A percentile compares a stretch with the other conserved stretches of the same genome.
Conservation (phyloP, 1,284 basidiomycete genomes). For the Microbotryum lychnidis-dioicae region DNA sequence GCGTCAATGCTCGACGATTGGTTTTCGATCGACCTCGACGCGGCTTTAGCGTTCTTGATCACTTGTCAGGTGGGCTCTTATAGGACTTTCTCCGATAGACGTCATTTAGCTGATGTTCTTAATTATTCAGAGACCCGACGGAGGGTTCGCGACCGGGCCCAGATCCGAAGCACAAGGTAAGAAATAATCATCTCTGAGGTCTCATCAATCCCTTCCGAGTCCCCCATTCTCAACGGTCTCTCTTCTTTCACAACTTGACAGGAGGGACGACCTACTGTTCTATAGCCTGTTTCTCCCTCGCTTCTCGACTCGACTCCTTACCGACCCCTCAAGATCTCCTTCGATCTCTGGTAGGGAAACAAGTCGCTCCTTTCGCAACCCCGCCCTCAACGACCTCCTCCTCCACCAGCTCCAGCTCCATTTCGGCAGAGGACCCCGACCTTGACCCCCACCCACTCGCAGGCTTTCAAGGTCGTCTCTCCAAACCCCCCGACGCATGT, state of each 20-base stretch:
- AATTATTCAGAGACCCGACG: slow-evolving; percentile 71
- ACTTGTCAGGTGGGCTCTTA: slow-evolving; percentile 57
- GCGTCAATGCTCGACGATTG: slow-evolving; percentile 68
- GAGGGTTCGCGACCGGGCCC: slow-evolving; percentile 77
- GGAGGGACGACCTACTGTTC: slow-evolving; percentile 92
- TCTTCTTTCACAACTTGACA: slow-evolving; percentile 35
- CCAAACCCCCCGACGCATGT: slow-evolving; percentile 79
- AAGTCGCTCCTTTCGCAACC: slow-evolving; percentile 42
- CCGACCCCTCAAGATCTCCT: slow-evolving; percentile 51
- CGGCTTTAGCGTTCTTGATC: slow-evolving; percentile 56
- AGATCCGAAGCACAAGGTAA: slow-evolving; percentile 75
- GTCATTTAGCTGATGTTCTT: background rate
- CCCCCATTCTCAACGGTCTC: background rate
- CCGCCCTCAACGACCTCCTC: background rate
- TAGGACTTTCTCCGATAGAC: slow-evolving; percentile 4
- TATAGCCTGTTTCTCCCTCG: slow-evolving; percentile 64
- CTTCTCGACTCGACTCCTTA: slow-evolving; percentile 41
- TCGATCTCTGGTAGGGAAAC: slow-evolving; percentile 69
- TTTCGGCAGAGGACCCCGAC: background rate
- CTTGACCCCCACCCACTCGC: slow-evolving; percentile 5
- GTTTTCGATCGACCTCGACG: slow-evolving; percentile 58
- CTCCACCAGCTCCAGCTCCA: background rate
- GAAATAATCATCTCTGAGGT: slow-evolving; percentile 14
- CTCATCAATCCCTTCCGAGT: background rate
- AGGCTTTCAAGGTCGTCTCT: slow-evolving; percentile 77